These are phyloP conservation scores for Cornus florida DNA, from an alignment of 148 eudicot species.

Conservation along the genomic window DNA sequence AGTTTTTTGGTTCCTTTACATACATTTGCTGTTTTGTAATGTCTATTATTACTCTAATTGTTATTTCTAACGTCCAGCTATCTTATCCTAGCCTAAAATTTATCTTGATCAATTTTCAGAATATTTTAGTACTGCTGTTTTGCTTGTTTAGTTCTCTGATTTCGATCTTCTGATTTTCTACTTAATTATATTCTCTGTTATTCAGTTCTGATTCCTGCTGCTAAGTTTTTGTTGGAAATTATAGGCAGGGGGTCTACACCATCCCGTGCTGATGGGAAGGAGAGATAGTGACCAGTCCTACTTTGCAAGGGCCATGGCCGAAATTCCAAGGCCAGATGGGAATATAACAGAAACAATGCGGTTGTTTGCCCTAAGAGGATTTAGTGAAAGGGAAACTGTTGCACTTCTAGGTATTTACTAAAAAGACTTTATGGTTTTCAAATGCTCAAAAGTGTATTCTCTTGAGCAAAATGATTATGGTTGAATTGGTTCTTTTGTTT, in stretches of 20 bases:
- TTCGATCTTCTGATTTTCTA: too few species aligned
- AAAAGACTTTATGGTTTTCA: not conserved
- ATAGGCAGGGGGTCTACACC: constrained; percentile 35
- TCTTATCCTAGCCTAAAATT: too few species aligned
- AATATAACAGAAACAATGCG: constrained; percentile 19
- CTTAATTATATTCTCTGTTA: too few species aligned
- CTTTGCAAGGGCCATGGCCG: constrained; percentile 19
- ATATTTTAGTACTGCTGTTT: too few species aligned
- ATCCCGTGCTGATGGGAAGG: constrained; percentile 35
- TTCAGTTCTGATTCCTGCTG: too few species aligned
- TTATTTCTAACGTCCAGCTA: too few species aligned
- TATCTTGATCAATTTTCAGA: too few species aligned
- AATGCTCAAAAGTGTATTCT: not conserved
- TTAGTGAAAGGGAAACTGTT: constrained; percentile 35
- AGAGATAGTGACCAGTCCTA: constrained; percentile 31
- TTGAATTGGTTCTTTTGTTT: not conserved
- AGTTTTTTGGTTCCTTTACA: too few species aligned
- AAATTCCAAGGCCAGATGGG: constrained; percentile 36
- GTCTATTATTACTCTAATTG: too few species aligned
- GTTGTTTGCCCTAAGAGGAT: constrained; percentile 34
- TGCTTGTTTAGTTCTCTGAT: too few species aligned
- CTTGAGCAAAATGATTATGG: not conserved
- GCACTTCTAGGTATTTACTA: constrained; percentile 32
- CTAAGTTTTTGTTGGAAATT: not conserved
- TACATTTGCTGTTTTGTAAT: too few species aligned